A percentile compares a stretch with the other conserved stretches of the same genome.
These are phyloP conservation scores for Digitaria exilis DNA, from an alignment of 202 grass and related monocot genomes.

Conservation along the genomic window DNA sequence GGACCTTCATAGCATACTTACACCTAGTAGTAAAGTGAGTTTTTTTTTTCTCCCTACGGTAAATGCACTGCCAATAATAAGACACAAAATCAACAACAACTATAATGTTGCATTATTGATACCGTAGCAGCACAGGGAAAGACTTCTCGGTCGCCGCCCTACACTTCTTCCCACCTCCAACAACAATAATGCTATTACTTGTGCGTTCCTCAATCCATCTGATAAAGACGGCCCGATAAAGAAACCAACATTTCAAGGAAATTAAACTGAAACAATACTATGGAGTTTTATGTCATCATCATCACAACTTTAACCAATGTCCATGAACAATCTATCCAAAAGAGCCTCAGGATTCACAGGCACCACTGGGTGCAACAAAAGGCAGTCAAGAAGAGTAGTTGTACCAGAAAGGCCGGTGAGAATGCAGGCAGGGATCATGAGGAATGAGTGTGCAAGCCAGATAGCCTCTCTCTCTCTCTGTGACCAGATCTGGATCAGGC, in stretches of 20 bases:
- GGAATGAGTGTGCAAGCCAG: background rate
- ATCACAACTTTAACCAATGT: background rate
- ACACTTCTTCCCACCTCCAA: background rate
- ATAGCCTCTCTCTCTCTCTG: background rate
- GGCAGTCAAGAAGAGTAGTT: background rate
- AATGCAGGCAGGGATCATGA: background rate
- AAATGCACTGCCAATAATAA: background rate
- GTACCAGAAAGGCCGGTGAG: background rate
- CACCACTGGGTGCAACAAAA: background rate
- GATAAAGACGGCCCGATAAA: background rate
- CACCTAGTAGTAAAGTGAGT: background rate
- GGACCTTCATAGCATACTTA: background rate
- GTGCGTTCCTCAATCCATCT: background rate
- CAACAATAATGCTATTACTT: background rate
- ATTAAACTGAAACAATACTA: background rate
- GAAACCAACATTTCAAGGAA: background rate
- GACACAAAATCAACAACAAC: background rate
- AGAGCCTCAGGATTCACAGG: background rate
- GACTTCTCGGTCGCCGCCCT: background rate
- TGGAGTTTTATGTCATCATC: background rate
- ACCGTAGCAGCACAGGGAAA: background rate
- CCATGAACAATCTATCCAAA: background rate
- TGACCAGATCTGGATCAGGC: constrained; percentile 34
- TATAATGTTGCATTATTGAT: background rate
- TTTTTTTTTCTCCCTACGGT: background rate